Evolutionary conservation across 2,329 filamentous ascomycete species (phyloP).

Genomic region (Phialophora macrospora): DNA sequence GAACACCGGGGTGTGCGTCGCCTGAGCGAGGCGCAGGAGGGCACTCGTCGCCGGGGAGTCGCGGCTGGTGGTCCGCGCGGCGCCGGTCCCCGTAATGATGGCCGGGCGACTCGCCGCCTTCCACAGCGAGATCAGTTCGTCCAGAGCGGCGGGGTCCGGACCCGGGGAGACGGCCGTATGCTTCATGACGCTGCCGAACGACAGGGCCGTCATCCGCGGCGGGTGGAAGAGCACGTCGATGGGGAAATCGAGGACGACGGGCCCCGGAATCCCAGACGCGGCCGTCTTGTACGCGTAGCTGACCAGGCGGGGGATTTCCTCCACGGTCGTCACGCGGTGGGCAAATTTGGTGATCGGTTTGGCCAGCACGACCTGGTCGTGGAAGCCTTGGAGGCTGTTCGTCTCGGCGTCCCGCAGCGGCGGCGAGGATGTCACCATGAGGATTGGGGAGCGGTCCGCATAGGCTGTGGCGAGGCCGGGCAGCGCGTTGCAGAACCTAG

Average conservation of each 20-base stretch:
- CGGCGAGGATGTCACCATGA: slow-evolving; percentile 53
- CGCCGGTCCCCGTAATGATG: slow-evolving; percentile 52
- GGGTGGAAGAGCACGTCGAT: slow-evolving; percentile 53
- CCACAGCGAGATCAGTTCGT: slow-evolving; percentile 43
- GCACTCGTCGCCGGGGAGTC: slow-evolving; percentile 39
- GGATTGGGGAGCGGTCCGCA: slow-evolving; percentile 52
- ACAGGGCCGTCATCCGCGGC: slow-evolving; percentile 45
- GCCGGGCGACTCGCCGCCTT: slow-evolving; percentile 47
- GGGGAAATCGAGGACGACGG: slow-evolving; percentile 40
- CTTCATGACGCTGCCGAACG: slow-evolving; percentile 50
- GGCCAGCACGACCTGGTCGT: slow-evolving; percentile 54
- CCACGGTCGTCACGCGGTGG: slow-evolving; percentile 51
- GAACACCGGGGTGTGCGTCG: slow-evolving; percentile 49
- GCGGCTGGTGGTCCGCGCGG: slow-evolving; percentile 36
- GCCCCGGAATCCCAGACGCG: slow-evolving; percentile 49
- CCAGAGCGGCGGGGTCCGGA: slow-evolving; percentile 46
- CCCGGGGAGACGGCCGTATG: slow-evolving; percentile 45
- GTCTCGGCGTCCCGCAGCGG: slow-evolving; percentile 54
- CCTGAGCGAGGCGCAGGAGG: slow-evolving; percentile 44
- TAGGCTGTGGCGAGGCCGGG: slow-evolving; percentile 54
- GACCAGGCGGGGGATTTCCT: slow-evolving; percentile 54
- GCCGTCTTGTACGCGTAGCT: slow-evolving; percentile 50
- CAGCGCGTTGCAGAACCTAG: slow-evolving; percentile 53
- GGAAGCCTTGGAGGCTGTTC: slow-evolving; percentile 54
- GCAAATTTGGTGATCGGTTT: slow-evolving; percentile 54